Evolutionary conservation across 2,329 filamentous ascomycete species (phyloP).

Genomic region (Monilinia fructicola): DNA sequence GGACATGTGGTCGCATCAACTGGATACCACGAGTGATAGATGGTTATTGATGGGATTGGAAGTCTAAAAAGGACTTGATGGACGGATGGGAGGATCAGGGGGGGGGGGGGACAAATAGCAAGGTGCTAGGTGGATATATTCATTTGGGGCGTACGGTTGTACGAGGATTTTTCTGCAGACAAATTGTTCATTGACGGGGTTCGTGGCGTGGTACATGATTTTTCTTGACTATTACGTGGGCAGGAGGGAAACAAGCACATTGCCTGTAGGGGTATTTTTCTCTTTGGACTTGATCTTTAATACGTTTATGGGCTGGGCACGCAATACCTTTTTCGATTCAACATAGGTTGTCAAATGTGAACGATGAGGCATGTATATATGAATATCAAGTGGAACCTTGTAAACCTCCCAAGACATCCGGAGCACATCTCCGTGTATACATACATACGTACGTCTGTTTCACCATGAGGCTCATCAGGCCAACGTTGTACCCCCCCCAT

Average conservation of each 20-base stretch:
- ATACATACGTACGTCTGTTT: no score
- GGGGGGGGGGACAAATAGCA: not conserved
- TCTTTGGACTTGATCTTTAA: not conserved
- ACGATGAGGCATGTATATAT: not conserved
- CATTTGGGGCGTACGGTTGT: conserved; percentile 10
- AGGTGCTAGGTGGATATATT: conserved; percentile 11
- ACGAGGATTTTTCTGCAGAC: conserved; percentile 12
- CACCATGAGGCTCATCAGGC: no score
- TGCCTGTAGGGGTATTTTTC: not conserved
- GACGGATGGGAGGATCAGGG: not conserved
- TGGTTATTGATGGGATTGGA: conserved; percentile 93
- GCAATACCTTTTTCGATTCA: not conserved
- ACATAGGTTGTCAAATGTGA: conserved; percentile 1
- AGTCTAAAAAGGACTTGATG: conserved; percentile 50
- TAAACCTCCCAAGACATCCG: no score
- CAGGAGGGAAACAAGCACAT: not conserved
- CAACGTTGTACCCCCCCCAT: no score
- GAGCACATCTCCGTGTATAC: no score
- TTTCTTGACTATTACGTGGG: not conserved
- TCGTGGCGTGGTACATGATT: conserved; percentile 11
- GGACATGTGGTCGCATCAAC: conserved; percentile 66
- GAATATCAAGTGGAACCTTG: no score
- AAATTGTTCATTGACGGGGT: conserved; percentile 15
- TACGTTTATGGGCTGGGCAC: not conserved
- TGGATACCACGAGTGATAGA: conserved; percentile 67